Base-by-base conservation (phyloP, 495 filamentous ascomycete genomes). In the Penicillium waksmanii region DNA sequence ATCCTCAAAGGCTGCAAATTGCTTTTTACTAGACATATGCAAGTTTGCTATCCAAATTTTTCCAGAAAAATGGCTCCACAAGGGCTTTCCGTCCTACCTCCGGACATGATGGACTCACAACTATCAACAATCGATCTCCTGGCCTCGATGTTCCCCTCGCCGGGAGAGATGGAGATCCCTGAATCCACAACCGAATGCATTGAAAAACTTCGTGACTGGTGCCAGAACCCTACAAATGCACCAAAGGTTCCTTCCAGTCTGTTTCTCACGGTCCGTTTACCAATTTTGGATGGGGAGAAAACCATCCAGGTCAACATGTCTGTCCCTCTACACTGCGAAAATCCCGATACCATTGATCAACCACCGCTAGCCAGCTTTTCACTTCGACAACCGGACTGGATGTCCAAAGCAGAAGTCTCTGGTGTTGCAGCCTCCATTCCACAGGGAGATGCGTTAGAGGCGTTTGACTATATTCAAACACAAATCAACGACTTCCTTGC, bases 341-440 rank as follows among this genome's bases (percentile, higher is more conserved):
- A 66, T 33, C 56, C 58, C 5, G 63, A 62, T 1, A 57, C 51
- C 12, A 51, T 62, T 21, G 66, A 73, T n/a, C 62, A 69, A 11
- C 62, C 67, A 11, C 75, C 73, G 4, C 27, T 68, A 46, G 27
- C 66, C 27, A 59, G 44, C 17, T 78, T 73, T 51, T 63, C 70
- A 10, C 61, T 78, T 12, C 75, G 75, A 15, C 75, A 78, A 46
- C 75, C 75, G 12, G 68, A 72, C 5, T 78, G 75, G 75, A 71
- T 78, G 66, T 75, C 75, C 9, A 76, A 73, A 60, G 75, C 75
- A 5, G 74, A 78, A 38, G 57, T 77, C 0, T 65, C 66, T 2
- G 42, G 18, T 25, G 25, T 78, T 8, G 51, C 73, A 0, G 51
- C 68, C 5, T 58, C 55, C 15, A 73, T 78, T 55, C 75, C 74